These are phyloP conservation scores for Gloeopeniophorella convolvens DNA, from an alignment of 768 basidiomycete genomes.

Conservation along the genomic window DNA sequence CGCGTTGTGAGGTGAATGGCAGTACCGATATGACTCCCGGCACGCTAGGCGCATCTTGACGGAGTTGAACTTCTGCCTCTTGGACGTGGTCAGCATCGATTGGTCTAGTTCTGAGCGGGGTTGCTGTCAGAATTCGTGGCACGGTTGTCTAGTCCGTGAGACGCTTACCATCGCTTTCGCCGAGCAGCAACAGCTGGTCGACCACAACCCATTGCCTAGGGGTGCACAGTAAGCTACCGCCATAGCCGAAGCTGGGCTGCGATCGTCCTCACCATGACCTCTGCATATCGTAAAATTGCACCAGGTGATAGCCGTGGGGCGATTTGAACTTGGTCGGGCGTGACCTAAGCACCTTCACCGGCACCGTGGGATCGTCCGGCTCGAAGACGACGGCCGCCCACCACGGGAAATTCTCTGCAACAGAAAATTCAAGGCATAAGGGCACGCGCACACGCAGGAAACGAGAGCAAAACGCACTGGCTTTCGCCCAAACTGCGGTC, in stretches of 20 bases:
- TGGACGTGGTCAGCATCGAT: slow-evolving; percentile 49
- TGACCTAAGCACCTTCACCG: slow-evolving; percentile 25
- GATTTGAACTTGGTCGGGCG: slow-evolving; percentile 30
- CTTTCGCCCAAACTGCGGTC: slow-evolving; percentile 76
- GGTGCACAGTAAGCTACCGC: not conserved
- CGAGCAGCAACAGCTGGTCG: slow-evolving; percentile 55
- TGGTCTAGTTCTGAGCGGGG: slow-evolving; percentile 53
- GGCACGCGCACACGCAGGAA: not conserved
- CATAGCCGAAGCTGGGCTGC: not conserved
- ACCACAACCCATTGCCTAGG: slow-evolving; percentile 57
- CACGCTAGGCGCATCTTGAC: slow-evolving; percentile 45
- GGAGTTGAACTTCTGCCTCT: slow-evolving; percentile 57
- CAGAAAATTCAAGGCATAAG: not conserved
- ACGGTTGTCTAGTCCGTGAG: not conserved
- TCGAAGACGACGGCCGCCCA: slow-evolving; percentile 81
- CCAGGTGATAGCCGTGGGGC: slow-evolving; percentile 48
- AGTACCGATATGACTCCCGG: slow-evolving; percentile 53
- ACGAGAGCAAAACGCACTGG: slow-evolving; percentile 36
- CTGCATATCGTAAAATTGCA: slow-evolving; percentile 74
- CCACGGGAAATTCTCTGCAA: slow-evolving; percentile 80
- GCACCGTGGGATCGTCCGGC: slow-evolving; percentile 48
- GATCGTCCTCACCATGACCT: slow-evolving; percentile 48
- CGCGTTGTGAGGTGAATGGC: not conserved
- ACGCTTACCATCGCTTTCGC: slow-evolving; percentile 61
- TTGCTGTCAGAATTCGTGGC: not conserved